Base-by-base conservation (phyloP, 2,329 filamentous ascomycete species). In the Tolypocladium inflatum region DNA sequence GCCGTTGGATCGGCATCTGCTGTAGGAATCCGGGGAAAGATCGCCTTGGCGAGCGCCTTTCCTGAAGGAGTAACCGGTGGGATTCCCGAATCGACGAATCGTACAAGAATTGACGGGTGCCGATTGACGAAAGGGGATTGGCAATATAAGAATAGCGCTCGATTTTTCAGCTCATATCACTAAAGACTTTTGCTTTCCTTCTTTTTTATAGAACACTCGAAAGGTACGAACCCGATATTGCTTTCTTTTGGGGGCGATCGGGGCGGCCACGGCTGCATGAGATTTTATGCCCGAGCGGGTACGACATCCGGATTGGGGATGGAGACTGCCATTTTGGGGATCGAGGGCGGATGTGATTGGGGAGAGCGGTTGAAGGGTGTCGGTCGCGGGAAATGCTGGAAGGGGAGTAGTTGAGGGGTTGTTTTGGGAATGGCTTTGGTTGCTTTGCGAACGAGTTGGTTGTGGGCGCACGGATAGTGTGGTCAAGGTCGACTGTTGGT, bases 211-310 rank as follows among this genome's bases (percentile, higher is more conserved):
- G 5, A 21, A 45, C 43, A 48, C 26, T 48, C 5, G 13, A 3
- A 26, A 26, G 23, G 26, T 8, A 33, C 19, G 19, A 30, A 19
- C 26, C 19, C 30, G 26, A 35, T 38, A 23, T 21, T 11, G 19
- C 45, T 50, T 39, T 67, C 65, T 63, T 65, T 67, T 67, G 19
- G 26, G 5, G 17, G 8, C 48, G 43, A 30, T 17, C 50, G 35
- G 21, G 11, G 51, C 10, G 3, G n/a, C n/a, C n/a, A 6, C 9
- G 33, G 37, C 51, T 35, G 48, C 48, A 51, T 51, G 48, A 26
- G 10, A 26, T 26, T 6, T 15, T 6, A 26, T 33, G 26, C 30
- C 26, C 51, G 15, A 50, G 58, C 55, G 60, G 59, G 45, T 26
- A 41, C 51, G 54, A 42, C 55, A 33, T 57, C 57, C 55, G 37